These are phyloP conservation scores for Claviceps digitariae DNA, from an alignment of 2,329 filamentous ascomycete species.

Conservation along the genomic window DNA sequence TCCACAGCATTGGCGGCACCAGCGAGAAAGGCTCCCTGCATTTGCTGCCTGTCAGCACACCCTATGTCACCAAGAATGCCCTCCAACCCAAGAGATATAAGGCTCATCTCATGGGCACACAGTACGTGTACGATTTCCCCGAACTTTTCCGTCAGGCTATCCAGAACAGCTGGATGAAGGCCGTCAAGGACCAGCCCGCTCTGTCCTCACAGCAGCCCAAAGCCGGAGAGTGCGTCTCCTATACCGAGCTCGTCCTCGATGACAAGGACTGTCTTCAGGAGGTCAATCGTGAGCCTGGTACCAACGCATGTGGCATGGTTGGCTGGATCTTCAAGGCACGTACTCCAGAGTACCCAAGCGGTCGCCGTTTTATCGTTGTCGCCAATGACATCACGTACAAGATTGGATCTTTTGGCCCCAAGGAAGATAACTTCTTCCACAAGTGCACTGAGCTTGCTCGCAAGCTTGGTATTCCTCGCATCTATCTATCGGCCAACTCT, in stretches of 20 bases:
- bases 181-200: constrained; percentile 57
- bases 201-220: constrained; percentile 71
- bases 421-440: constrained; percentile 96
- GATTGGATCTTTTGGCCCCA: constrained; percentile 93
- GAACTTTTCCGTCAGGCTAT: constrained; percentile 97
- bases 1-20: constrained; percentile 92
- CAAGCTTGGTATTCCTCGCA: constrained; percentile 86
- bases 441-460: constrained; percentile 96
- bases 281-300: constrained; percentile 87
- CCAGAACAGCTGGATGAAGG: constrained; percentile 82
- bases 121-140: constrained; percentile 99
- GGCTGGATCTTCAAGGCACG: constrained; percentile 92
- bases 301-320: constrained; percentile 96
- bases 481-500: constrained; percentile 97
- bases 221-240: constrained; percentile 82
- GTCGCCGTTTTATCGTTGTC: constrained; percentile 86
- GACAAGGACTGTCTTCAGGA: constrained; percentile 86
- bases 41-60: constrained; percentile 75
- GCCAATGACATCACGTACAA: constrained; percentile 99
- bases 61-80: constrained; percentile 97
- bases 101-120: constrained; percentile 96
- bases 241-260: constrained; percentile 87
- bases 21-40: constrained; percentile 95
- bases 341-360: constrained; percentile 89
- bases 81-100: constrained; percentile 98